A percentile compares a stretch with the other conserved stretches of the same genome.
Evolutionary conservation across 164 flowering plant genomes (phyloP).

Genomic region (Cinnamomum chago): DNA sequence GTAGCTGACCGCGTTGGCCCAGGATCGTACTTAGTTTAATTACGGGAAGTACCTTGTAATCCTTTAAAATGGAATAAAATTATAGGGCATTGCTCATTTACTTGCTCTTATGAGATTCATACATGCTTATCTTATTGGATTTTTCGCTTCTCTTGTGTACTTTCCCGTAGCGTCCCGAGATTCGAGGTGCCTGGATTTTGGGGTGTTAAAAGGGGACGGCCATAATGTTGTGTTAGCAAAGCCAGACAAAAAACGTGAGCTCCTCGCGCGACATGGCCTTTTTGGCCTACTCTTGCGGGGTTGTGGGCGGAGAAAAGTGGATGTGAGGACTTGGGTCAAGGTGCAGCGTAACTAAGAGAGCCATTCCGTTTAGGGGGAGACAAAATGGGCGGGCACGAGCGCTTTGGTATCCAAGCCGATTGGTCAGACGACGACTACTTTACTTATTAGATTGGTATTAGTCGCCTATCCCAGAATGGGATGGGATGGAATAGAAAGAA

Average conservation of each 20-base stretch:
- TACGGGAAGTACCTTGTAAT: no score
- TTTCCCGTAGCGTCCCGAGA: no score
- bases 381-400: conserved; percentile 6
- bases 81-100: no score
- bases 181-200: no score
- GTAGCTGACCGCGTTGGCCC: no score
- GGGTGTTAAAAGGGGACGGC: not conserved
- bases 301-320: not conserved
- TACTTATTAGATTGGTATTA: not conserved
- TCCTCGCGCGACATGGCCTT: not conserved
- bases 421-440: conserved; percentile 1
- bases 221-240: conserved; percentile 1
- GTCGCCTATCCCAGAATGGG: not conserved
- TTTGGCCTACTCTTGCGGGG: not conserved
- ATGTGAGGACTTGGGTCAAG: not conserved
- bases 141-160: no score
- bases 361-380: conserved; percentile 8
- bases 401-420: not conserved
- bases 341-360: not conserved
- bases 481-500: not conserved
- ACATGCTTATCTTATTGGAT: no score
- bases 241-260: not conserved
- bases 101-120: no score
- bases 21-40: no score
- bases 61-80: no score